Conservation (phyloP, 176 grass and related monocot species). For the Echinochloa phyllopogon region DNA sequence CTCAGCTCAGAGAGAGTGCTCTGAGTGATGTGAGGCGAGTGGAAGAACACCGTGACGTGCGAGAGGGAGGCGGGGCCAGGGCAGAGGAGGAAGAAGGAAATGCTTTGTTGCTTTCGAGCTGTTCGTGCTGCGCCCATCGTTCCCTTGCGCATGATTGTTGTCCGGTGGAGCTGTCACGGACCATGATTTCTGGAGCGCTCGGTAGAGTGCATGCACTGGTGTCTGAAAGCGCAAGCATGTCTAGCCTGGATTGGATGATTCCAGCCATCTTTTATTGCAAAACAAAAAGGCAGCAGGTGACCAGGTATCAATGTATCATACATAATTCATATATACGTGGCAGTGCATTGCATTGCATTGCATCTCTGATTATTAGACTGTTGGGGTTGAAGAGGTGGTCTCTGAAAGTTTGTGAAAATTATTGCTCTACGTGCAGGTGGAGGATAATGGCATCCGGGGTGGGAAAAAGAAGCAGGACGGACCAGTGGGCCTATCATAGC, state of each 20-base stretch:
- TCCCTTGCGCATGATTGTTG: conserved; percentile 24
- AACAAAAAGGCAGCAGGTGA: no score
- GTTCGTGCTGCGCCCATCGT: not conserved
- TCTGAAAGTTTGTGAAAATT: not conserved
- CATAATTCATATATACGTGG: no score
- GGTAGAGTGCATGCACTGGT: conserved; percentile 10
- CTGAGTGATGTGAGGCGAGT: not conserved
- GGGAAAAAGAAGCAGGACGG: not conserved
- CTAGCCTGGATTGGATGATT: conserved; percentile 36
- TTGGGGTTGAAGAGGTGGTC: not conserved
- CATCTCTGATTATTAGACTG: not conserved
- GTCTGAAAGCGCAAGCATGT: conserved; percentile 41
- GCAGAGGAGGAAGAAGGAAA: not conserved
- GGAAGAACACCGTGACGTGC: not conserved
- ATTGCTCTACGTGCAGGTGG: not conserved
- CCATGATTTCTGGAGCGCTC: conserved; percentile 4
- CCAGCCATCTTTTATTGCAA: not conserved
- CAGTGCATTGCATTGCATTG: not conserved
- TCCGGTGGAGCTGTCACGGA: conserved; percentile 5
- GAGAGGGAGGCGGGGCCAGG: not conserved
- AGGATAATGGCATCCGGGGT: not conserved
- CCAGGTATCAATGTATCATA: no score
- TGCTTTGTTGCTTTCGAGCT: conserved; percentile 40
- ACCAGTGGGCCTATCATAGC: not conserved
- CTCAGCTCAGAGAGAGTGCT: not conserved